Evolutionary conservation across 306 rosid genomes (phyloP), one percentile per base, ranked within the genome.

Genomic region (Citrullus colocynthis): DNA sequence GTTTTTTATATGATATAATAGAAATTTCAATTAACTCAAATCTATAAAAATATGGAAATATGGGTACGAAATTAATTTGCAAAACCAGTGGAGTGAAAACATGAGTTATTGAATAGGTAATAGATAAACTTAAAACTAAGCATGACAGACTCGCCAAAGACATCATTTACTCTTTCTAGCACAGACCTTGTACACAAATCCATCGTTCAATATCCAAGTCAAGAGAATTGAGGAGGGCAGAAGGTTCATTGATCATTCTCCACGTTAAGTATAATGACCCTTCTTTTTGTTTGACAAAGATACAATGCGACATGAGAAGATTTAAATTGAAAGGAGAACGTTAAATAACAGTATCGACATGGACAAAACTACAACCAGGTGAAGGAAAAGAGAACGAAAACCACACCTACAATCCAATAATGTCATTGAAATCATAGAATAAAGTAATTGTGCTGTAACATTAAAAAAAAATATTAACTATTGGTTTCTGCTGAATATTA

Each of bases 171-270:
- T 90, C 86, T 86, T 11, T 91, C 75, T 67, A 77, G 74, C 86
- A 87, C 84, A 44, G 90, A 89, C 84, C 65, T 79, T 2, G 86
- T 74, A 67, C 37, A 24, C 1, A 39, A 42, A 90, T 93, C 96
- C 93, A 78, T 34, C 1, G 37, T 34, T 4, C 37, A 34, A 45
- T 9, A 9, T 45, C 51, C 3, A 2, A 82, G 39, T 85, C 81
- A 65, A 65, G 89, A 82, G 77, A 84, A 89, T 82, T 91, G 30
- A 51, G 95, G 80, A 82, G 97, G 96, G 77, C 91, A 32, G 69
- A 37, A 10, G 32, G 92, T 24, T 24, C 97, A 90, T 69, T 79
- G 83, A 55, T 89, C 87, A 69, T 24, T 55, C 76, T 61, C 51
- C 41, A 85, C 88, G 74, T 80, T 80, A 80, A 87, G 90, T 6